Evolutionary conservation across 345 rosid species (phyloP).

Genomic region (Heritiera fomes): DNA sequence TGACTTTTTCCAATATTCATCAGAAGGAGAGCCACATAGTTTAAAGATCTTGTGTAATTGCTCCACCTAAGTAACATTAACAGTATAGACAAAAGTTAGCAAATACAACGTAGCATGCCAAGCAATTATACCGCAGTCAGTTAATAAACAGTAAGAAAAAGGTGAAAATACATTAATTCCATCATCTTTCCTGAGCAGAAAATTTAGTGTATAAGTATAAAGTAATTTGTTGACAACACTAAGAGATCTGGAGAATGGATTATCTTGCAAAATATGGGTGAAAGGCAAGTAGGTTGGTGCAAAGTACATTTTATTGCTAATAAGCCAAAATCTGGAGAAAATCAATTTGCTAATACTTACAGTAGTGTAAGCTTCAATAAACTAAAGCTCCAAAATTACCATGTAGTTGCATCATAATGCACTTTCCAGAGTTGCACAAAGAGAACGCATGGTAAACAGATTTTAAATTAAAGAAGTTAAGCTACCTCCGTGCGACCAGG

Average conservation of each 20-base stretch:
- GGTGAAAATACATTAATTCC: neutral
- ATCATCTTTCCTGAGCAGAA: neutral
- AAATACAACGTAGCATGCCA: conserved; percentile 4
- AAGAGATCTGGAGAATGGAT: neutral
- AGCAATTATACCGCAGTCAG: conserved; percentile 4
- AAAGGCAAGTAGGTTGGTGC: neutral
- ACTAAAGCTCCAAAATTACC: neutral
- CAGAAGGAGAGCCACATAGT: conserved; percentile 77
- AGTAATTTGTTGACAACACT: neutral
- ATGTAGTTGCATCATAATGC: neutral
- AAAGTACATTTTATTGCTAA: neutral
- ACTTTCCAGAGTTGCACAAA: neutral
- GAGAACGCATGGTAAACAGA: neutral
- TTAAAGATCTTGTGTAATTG: conserved; percentile 77
- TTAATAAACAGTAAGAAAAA: neutral
- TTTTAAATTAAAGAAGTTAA: neutral
- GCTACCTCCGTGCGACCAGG: conserved; percentile 85
- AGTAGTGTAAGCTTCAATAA: neutral
- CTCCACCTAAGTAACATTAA: conserved; percentile 54
- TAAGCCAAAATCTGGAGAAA: neutral
- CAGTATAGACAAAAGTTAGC: conserved; percentile 10
- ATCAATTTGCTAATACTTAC: neutral
- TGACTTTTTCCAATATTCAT: conserved; percentile 77
- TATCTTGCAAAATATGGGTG: neutral
- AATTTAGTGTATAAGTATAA: neutral